Evolutionary conservation across 495 filamentous ascomycete species (phyloP).

Genomic region (Penicillium egyptiacum): DNA sequence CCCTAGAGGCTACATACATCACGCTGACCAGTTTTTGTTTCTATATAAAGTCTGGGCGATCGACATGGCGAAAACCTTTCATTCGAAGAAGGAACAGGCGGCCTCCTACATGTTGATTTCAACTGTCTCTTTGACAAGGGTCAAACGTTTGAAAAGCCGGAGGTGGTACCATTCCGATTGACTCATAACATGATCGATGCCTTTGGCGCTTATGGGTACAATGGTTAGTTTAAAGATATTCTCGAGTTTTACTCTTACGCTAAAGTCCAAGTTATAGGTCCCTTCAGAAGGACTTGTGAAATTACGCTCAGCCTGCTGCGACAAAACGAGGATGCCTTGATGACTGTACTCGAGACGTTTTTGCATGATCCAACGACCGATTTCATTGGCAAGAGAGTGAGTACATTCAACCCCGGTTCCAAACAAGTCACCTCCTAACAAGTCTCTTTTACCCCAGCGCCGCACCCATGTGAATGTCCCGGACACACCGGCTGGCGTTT

Average conservation of each 20-base stretch:
- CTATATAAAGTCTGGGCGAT: conserved; percentile 70
- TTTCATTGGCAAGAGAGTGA: conserved; percentile 73
- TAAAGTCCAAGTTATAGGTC: conserved; percentile 49
- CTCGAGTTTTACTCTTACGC: conserved; percentile 6
- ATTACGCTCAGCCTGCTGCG: conserved; percentile 80
- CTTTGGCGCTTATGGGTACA: conserved; percentile 89
- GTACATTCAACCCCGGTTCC: conserved; percentile 1
- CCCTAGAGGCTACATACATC: conserved; percentile 1
- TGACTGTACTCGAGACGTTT: conserved; percentile 96
- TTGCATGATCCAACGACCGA: conserved; percentile 95
- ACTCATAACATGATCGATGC: conserved; percentile 98
- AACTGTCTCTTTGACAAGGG: conserved; percentile 99
- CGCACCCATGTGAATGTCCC: conserved; percentile 61
- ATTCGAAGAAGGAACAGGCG: conserved; percentile 90
- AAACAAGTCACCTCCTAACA: conserved; percentile 8
- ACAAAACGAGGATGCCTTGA: conserved; percentile 89
- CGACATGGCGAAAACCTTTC: conserved; percentile 98
- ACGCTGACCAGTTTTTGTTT: conserved; percentile 11
- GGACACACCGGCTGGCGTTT: conserved; percentile 82
- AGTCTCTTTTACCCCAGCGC: conserved; percentile 45
- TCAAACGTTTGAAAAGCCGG: conserved; percentile 90
- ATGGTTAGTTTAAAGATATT: conserved; percentile 44
- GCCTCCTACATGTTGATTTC: conserved; percentile 97
- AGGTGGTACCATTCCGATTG: conserved; percentile 94
- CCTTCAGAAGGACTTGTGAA: conserved; percentile 88